These are phyloP conservation scores for Lagenidium giganteum DNA, from an alignment of 352 stramenopile species.

Conservation along the genomic window DNA sequence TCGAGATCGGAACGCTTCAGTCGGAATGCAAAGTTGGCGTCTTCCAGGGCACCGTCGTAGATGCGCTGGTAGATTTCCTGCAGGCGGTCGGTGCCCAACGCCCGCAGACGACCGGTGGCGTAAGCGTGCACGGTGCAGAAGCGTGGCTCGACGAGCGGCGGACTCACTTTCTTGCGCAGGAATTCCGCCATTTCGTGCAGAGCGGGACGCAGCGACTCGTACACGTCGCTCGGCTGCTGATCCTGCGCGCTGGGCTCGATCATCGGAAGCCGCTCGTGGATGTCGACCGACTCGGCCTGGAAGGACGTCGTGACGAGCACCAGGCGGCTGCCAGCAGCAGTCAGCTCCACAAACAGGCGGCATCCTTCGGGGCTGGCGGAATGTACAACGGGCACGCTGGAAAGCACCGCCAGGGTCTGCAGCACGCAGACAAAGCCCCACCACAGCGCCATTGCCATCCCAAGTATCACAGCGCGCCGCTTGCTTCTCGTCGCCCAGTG, in stretches of 20 bases:
- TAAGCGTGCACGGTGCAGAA: conserved; percentile 39
- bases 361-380: too few species aligned
- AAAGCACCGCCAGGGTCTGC: conserved; percentile 4
- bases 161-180: conserved; percentile 10
- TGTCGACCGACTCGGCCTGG: conserved; percentile 33
- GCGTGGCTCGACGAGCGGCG: conserved; percentile 32
- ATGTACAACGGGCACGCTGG: conserved; percentile 21
- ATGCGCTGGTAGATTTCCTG: conserved; percentile 24
- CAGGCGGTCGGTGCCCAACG: conserved; percentile 15
- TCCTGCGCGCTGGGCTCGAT: conserved; percentile 19
- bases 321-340: conserved; percentile 29
- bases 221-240: conserved; percentile 21
- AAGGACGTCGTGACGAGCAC: conserved; percentile 46
- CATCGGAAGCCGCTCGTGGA: conserved; percentile 34
- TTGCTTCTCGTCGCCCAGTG: too few species aligned
- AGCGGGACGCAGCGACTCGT: conserved; percentile 34
- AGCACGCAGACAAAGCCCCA: conserved; percentile 15
- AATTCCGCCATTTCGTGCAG: conserved; percentile 39
- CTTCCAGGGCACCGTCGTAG: conserved; percentile 33
- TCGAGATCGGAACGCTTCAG: conserved; percentile 44
- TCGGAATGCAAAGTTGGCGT: conserved; percentile 53
- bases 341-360: conserved; percentile 49
- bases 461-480: too few species aligned
- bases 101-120: conserved; percentile 26
- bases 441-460: too few species aligned